Evolutionary conservation across 225 moss, liverwort and hornwort genomes (phyloP), one percentile per base, ranked within the genome.

Genomic region (Physcomitrium patens): DNA sequence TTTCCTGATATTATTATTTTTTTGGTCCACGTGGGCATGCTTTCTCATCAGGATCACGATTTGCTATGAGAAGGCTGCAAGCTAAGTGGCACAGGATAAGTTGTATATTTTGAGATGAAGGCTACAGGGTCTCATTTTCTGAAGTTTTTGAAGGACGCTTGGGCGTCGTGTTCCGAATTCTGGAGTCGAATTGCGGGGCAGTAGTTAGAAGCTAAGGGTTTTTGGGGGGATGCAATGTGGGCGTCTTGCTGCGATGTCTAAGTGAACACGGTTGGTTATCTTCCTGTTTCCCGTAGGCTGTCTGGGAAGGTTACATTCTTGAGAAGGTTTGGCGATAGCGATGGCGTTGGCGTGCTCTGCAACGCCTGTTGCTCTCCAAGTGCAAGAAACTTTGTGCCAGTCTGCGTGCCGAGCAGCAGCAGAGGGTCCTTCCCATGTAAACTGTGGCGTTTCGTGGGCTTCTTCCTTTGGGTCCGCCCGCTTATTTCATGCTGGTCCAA

Each of bases 401-500:
- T 55, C 64, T 15, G 43, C 66, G 4, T 70, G 81, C 28, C 43
- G 74, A 73, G 49, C 27, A 59, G 27, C 45, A 47, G 66, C 48
- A 58, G 37, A 37, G 2, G 19, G 26, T 15, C 9, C 72, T 41
- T 14, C 41, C 17, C 47, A 63, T 16, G 81, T 84, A 14, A 63
- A 73, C 52, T 60, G 57, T 61, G 72, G 69, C 37, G 72, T 84
- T 71, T 79, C 81, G 5, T 71, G 87, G 79, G 3, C 68, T 20
- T 82, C 82, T 49, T 82, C 75, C 53, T 60, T 87, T 5, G 79
- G 68, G 8, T 71, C 79, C 37, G 71, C 65, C 18, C 74, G 68
- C 8, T 60, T 63, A 63, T 77, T 82, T 13, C 59, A 67, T 11
- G 60, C 17, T 20, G 12, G 55, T 4, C 71, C 56, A 48, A 13